Base-by-base conservation (phyloP, 371 early-diverging fungal genomes). In the Rhizopus microsporus region DNA sequence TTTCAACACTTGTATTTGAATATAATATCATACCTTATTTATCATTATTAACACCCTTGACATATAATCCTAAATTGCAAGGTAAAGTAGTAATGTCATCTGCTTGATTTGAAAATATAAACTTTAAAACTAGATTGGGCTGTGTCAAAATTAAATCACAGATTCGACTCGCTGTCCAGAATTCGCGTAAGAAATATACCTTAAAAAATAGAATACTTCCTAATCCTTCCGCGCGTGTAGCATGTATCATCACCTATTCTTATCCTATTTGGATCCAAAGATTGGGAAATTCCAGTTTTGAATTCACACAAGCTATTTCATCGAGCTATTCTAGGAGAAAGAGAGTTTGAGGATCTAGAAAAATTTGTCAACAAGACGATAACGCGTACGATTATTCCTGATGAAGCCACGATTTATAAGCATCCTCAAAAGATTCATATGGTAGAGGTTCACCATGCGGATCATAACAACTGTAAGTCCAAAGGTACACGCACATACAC, bases 391-490 rank as follows among this genome's bases (percentile, higher is more conserved):
- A 45, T 39, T 4, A 54, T 78, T 34, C 54, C 65, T 10, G 62
- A 69, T 30, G 78, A 78, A 57, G 78, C 68, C 9, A 47, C 46
- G 8, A 56, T 69, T 4, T 78, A 71, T 39, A 31, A 40, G 9
- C 13, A 15, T 32, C 49, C 30, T 3, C 34, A 50, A 16, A 54
- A 58, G 15, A 46, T 46, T 39, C 34, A 45, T 7, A 51, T 77
- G 58, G 69, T 71, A 8, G 55, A 62, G 31, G 44, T 78, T 8
- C 38, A 58, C 13, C 49, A 68, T 51, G 78, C 63, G 39, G 60
- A 74, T 48, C 78, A 78, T 45, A 78, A 78, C 30, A 75, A 78
- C 45, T 56, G 78, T 78, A 72, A 58, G 60, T 43, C 5, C 5
- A 39, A 30, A 32, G 9, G 1, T 7, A 34, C 3, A 48, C 7